These are phyloP conservation scores for Boletus speciosus DNA, from an alignment of 768 basidiomycete species.

Conservation along the genomic window DNA sequence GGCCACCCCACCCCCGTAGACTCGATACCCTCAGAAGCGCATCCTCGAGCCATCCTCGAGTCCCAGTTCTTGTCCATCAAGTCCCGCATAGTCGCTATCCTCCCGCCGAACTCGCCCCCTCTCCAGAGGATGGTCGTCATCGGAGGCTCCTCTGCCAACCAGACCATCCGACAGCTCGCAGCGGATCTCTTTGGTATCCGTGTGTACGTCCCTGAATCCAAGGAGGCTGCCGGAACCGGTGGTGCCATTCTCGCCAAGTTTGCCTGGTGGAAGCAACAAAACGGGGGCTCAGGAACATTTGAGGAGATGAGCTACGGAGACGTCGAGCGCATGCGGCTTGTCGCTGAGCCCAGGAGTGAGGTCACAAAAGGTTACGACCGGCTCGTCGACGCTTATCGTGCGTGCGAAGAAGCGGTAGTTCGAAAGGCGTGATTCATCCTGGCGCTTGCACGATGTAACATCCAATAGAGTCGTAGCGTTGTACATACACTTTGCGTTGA, in stretches of 20 bases:
- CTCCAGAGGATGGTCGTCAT: constrained; percentile 5
- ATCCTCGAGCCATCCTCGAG: constrained; percentile 7
- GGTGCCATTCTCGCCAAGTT: constrained; percentile 8
- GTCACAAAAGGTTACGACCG: not conserved
- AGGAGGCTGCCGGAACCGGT: constrained; percentile 5
- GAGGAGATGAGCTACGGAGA: constrained; percentile 4
- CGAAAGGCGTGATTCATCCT: not conserved
- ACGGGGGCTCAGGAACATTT: not conserved
- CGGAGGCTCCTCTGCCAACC: constrained; percentile 8
- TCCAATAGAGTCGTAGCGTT: not conserved
- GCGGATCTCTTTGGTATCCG: constrained; percentile 4
- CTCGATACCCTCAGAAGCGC: constrained; percentile 2
- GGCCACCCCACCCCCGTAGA: not conserved
- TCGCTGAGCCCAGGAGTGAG: constrained; percentile 1
- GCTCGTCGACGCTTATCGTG: constrained; percentile 3
- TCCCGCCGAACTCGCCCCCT: constrained; percentile 3
- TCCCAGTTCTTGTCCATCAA: constrained; percentile 11
- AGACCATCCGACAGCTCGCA: constrained; percentile 5
- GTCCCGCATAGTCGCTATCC: constrained; percentile 7
- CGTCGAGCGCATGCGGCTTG: constrained; percentile 4
- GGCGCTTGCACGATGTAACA: not conserved
- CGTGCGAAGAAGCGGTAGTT: constrained; percentile 3
- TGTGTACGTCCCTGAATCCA: constrained; percentile 6
- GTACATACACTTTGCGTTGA: not conserved
- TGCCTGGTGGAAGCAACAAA: constrained; percentile 7